Base-by-base conservation (phyloP, 2,329 filamentous ascomycete genomes). In the Beauveria bassiana region DNA sequence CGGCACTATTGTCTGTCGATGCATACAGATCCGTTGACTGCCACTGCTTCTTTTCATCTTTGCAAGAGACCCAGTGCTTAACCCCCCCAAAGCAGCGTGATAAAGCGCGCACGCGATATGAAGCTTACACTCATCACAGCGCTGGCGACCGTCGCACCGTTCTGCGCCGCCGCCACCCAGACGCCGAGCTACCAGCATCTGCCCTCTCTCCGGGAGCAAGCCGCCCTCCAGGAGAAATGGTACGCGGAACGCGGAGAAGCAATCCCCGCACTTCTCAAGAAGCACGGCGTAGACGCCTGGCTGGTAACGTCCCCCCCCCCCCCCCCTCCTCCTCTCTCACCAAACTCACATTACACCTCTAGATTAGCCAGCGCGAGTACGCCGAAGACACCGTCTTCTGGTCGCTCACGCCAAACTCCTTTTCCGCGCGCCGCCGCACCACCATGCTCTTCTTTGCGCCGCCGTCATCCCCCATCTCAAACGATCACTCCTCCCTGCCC, bases 351-450 rank as follows among this genome's bases (percentile, higher is more conserved):
- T 9, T 26, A 6, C 3, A 22, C 34, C 5, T 26, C 4, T 16
- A 80, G 77, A 78, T 80, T 65, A 78, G 76, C 70, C 78, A 81
- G 68, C 76, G 75, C 55, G 79, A 81, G 64, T 80, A 81, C 66
- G 78, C 77, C 63, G 79, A 81, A 65, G 79, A 81, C 61, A 80
- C 78, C 0, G 74, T 77, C 26, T 81, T 81, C 68, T 81, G 78
- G 78, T 77, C 78, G 3, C 72, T 81, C 40, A 81, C 80, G 64
- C 71, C 68, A 28, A 28, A 28, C 7, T 74, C 79, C 65, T 81
- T 81, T 68, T 79, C 78, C 2, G 78, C 79, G 5, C 74, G 78
- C 6, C 74, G 78, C 6, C 75, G 79, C n/a, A 73, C 79, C 42
- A 81, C 79, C 2, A 79, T 79, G 0, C 72, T 78, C 12, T 75